Conservation (phyloP, 306 rosid species). For the Sechiopsis laciniata region DNA sequence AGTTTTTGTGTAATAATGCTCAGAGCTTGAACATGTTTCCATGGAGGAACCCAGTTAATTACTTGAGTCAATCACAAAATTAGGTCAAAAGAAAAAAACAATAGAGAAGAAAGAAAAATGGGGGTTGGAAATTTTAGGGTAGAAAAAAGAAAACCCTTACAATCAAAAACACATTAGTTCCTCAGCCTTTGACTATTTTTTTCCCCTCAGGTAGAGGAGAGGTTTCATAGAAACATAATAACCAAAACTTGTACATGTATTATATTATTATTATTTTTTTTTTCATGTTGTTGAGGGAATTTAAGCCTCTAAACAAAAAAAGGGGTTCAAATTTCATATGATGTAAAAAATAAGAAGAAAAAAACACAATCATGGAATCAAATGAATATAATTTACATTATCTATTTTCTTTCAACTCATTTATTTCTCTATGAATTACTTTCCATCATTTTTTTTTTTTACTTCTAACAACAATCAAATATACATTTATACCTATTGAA, state of each 20-base stretch:
- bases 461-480: too few species aligned
- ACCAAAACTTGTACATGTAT: background rate
- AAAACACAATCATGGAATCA: background rate
- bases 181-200: background rate
- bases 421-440: too few species aligned
- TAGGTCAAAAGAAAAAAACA: constrained; percentile 6
- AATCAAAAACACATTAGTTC: background rate
- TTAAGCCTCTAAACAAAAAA: background rate
- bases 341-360: background rate
- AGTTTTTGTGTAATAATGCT: constrained; percentile 24
- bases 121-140: background rate
- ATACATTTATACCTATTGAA: too few species aligned
- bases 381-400: too few species aligned
- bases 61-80: constrained; percentile 29
- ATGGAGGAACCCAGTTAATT: constrained; percentile 22
- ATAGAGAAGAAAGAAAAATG: background rate
- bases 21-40: constrained; percentile 36
- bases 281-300: background rate
- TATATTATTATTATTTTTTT: background rate
- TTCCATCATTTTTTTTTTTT: too few species aligned
- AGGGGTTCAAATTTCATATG: background rate
- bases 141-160: background rate
- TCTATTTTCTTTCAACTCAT: too few species aligned
- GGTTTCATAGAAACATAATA: background rate
- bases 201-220: constrained; percentile 9